Percentiles rank a stretch among this genome's conserved stretches.
phyloP scores from a whole-genome alignment of 192 early-diverging fungal genomes.

The Coemansia aciculifera region DNA sequence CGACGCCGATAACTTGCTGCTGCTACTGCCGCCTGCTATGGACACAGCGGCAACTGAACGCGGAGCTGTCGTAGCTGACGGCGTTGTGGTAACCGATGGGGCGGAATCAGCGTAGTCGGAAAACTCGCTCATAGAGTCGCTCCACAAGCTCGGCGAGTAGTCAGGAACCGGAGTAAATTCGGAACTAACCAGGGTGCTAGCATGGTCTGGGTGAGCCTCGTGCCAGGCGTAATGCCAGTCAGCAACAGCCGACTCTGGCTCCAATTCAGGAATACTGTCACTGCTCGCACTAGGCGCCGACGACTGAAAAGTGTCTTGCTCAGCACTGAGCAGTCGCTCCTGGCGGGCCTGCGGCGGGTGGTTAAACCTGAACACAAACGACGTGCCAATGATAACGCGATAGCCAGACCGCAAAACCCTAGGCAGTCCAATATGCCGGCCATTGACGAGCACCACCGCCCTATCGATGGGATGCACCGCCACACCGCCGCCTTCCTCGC shows the following conservation, averaged over 20 bases:
- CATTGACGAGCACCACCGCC: slow-evolving; percentile 76
- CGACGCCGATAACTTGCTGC: slow-evolving; percentile 10
- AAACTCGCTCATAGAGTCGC: slow-evolving; percentile 37
- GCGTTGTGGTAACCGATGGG: background rate
- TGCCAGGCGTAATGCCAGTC: slow-evolving; percentile 79
- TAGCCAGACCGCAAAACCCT: slow-evolving; percentile 67
- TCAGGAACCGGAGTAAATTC: background rate
- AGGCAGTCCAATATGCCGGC: slow-evolving; percentile 61
- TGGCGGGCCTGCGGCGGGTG: slow-evolving; percentile 75
- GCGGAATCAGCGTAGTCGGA: slow-evolving; percentile 13
- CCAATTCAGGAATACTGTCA: slow-evolving; percentile 17
- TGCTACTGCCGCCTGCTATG: background rate
- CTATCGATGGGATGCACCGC: slow-evolving; percentile 61
- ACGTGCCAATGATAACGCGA: slow-evolving; percentile 76
- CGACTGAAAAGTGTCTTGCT: slow-evolving; percentile 6
- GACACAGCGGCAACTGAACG: background rate
- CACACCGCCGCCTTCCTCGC: slow-evolving; percentile 48
- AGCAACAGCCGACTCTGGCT: slow-evolving; percentile 44
- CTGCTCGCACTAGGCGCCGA: slow-evolving; percentile 13
- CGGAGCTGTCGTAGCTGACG: background rate
- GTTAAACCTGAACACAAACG: slow-evolving; percentile 84
- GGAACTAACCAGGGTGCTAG: background rate
- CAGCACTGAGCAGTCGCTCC: slow-evolving; percentile 24
- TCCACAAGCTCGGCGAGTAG: slow-evolving; percentile 36
- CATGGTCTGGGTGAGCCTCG: slow-evolving; percentile 58